A percentile compares a stretch with the other conserved stretches of the same genome.
These are phyloP conservation scores for Fusarium compactum DNA, from an alignment of 2,329 filamentous ascomycete species.

Conservation along the genomic window DNA sequence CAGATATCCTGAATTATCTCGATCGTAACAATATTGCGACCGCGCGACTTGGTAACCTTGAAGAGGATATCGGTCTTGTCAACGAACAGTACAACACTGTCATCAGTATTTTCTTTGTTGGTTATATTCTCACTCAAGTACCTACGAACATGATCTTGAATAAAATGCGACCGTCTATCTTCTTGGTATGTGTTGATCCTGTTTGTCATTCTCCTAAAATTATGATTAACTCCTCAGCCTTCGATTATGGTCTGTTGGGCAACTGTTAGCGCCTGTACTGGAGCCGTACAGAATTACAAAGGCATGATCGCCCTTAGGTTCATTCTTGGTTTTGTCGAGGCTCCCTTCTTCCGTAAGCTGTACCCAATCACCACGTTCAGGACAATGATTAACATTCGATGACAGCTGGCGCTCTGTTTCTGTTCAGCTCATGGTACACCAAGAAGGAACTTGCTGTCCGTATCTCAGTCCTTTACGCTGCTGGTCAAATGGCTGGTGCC, in stretches of 20 bases:
- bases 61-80: constrained; percentile 24
- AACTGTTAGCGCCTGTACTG: constrained; percentile 51
- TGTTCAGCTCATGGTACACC: constrained; percentile 22
- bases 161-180: constrained; percentile 63
- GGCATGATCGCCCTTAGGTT: constrained; percentile 17
- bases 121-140: not conserved
- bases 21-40: constrained; percentile 31
- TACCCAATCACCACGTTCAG: no score
- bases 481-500: constrained; percentile 76
- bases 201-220: not conserved
- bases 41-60: constrained; percentile 21
- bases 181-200: constrained; percentile 33
- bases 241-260: constrained; percentile 18
- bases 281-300: constrained; percentile 7
- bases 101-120: constrained; percentile 54
- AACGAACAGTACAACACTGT: constrained; percentile 20
- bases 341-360: constrained; percentile 9
- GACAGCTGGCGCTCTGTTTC: not conserved
- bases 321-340: constrained; percentile 21
- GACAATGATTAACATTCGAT: no score
- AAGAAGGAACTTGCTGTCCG: constrained; percentile 75
- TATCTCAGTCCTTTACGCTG: constrained; percentile 75
- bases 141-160: constrained; percentile 39
- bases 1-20: constrained; percentile 18
- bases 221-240: not conserved